A percentile compares a stretch with the other conserved stretches of the same genome.
phyloP scores from a whole-genome alignment of 1,284 basidiomycete genomes.

The Papiliotrema terrestris region DNA sequence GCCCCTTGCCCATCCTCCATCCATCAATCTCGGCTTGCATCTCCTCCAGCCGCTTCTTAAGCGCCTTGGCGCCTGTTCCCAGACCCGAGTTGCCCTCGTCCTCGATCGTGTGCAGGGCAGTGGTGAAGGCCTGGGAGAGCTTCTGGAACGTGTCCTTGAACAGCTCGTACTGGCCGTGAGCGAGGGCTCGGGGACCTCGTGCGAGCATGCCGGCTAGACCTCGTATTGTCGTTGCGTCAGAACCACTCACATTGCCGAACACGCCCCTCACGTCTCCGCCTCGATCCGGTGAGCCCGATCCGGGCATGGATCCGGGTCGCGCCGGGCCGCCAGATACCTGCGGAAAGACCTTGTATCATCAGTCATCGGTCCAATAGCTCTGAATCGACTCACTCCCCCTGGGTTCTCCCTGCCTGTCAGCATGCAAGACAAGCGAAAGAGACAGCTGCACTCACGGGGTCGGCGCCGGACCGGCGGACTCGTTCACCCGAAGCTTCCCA shows the following conservation, averaged over 20 bases:
- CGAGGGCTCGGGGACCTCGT: neutral
- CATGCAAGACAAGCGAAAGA: neutral
- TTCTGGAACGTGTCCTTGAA: constrained; percentile 35
- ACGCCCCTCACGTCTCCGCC: constrained; percentile 29
- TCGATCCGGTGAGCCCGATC: constrained; percentile 30
- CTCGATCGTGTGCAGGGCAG: constrained; percentile 35
- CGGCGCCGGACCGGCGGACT: constrained; percentile 30
- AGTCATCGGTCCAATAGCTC: neutral
- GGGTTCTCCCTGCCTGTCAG: constrained; percentile 25
- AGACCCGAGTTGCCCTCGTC: constrained; percentile 32
- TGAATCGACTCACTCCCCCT: constrained; percentile 25
- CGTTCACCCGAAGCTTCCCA: constrained; percentile 27
- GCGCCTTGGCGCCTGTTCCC: constrained; percentile 30
- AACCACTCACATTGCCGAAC: constrained; percentile 35
- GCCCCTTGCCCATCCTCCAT: constrained; percentile 21
- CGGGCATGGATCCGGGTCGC: constrained; percentile 28
- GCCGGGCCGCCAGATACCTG: constrained; percentile 21
- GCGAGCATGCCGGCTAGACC: neutral
- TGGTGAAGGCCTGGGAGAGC: constrained; percentile 34
- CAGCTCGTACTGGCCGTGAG: constrained; percentile 24
- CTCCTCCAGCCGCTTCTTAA: constrained; percentile 28
- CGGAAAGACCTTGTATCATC: constrained; percentile 26
- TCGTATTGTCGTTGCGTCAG: neutral
- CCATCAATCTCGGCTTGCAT: constrained; percentile 38
- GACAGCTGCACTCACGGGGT: constrained; percentile 28